phyloP scores from a whole-genome alignment of 306 rosid species.

The cucumber (Cucumis sativus) region DNA sequence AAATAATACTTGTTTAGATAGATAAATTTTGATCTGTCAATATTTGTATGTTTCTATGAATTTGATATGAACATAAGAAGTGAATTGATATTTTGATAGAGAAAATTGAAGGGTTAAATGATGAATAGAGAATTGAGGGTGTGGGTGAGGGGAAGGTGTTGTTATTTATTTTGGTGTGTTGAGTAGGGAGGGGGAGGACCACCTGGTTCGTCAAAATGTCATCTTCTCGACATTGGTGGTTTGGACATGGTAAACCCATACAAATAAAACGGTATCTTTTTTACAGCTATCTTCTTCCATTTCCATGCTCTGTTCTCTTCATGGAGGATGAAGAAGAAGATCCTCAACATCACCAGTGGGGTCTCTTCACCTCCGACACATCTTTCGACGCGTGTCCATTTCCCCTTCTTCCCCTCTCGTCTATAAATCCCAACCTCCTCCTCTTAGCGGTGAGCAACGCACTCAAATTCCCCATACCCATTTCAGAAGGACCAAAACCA shows the following conservation, averaged over 20 bases:
- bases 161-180: no score
- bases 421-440: not conserved
- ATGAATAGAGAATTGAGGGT: no score
- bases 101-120: no score
- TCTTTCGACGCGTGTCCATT: conserved; percentile 3
- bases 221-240: not conserved
- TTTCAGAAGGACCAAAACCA: no score
- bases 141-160: no score
- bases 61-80: no score
- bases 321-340: not conserved
- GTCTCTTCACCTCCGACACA: not conserved
- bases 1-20: no score
- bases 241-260: no score
- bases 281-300: not conserved
- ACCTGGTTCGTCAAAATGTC: not conserved
- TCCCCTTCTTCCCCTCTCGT: not conserved
- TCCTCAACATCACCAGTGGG: not conserved
- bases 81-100: no score
- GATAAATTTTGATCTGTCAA: no score
- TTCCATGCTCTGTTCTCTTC: not conserved
- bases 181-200: not conserved
- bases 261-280: no score
- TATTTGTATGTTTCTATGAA: no score
- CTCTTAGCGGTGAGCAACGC: not conserved
- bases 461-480: not conserved